Base-by-base conservation (phyloP, 2,329 filamentous ascomycete species). In the Fusarium tricinctum region DNA sequence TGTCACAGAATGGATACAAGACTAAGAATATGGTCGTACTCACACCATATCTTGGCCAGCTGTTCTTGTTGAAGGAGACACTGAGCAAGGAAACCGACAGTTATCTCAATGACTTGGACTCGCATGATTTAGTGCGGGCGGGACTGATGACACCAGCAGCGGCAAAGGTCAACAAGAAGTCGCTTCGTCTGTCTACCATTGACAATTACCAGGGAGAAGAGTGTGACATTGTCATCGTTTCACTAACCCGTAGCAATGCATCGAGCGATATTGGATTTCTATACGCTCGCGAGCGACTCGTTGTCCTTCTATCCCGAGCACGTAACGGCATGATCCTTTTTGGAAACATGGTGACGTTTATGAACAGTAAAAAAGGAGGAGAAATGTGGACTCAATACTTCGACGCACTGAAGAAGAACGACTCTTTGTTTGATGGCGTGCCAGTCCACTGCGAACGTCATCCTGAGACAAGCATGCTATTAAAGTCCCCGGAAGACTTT, bases 131-230 rank as follows among this genome's bases (percentile, higher is more conserved):
- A 6, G 50, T 78, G 4, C 71, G 73, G 2, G 90, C 90, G 1
- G 91, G 91, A 0, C 66, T 93, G 0, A 57, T 91, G n/a, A 82
- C 85, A 0, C 75, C 83, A 3, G 84, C 85, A 0, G 83, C 81
- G 1, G 83, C 85, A 0, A 83, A 84, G 6, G 75, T 85, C 0
- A 75, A 81, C 0, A 90, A 88, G 63, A 80, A 79, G 1, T 80
- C 75, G 0, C 80, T 93, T 17, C 81, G 84, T 0, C 80, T 94
- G 0, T 92, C 91, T 0, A 93, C 91, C 0, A 91, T 94, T 90
- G 91, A 94, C 64, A 94, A 94, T 63, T 94, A 91, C 58, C 92
- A 94, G 74, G 91, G 92, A 2, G 91, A 94, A 72, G 91, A 94
- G 67, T 89, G 87, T 38, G 87, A 93, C 2, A 90, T 94, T 17